Conservation (phyloP, 2,329 filamentous ascomycete species). For the Colletotrichum cereale region DNA sequence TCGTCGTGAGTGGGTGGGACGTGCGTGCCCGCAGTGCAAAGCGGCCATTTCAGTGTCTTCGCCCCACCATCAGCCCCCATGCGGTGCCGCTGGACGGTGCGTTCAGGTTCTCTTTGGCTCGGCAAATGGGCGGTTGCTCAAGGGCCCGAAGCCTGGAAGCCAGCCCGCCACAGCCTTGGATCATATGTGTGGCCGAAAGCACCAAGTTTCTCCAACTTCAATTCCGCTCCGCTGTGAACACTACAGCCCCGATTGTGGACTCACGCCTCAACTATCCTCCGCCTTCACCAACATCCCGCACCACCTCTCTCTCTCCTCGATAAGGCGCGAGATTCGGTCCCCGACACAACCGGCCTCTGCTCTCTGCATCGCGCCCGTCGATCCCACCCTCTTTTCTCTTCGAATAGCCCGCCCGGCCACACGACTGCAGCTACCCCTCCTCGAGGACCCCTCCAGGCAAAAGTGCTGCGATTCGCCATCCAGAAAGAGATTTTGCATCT, state of each 20-base stretch:
- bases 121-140: neutral
- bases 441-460: constrained; percentile 31
- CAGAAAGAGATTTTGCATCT: constrained; percentile 32
- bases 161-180: constrained; percentile 25
- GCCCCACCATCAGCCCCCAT: constrained; percentile 8
- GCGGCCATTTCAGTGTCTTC: neutral
- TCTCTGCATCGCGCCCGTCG: constrained; percentile 14
- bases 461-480: constrained; percentile 15
- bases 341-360: constrained; percentile 32
- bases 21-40: constrained; percentile 8
- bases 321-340: constrained; percentile 38
- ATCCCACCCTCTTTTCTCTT: neutral
- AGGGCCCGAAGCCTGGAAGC: neutral
- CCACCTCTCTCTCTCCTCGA: constrained; percentile 19
- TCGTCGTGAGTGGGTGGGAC: neutral
- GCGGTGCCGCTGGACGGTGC: neutral
- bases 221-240: constrained; percentile 12
- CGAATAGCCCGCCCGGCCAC: constrained; percentile 14
- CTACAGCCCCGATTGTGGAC: constrained; percentile 38
- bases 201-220: constrained; percentile 22
- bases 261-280: constrained; percentile 12
- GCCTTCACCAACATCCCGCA: constrained; percentile 22
- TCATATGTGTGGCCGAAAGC: constrained; percentile 33
- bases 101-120: neutral
- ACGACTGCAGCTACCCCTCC: constrained; percentile 36